Evolutionary conservation across 2,329 filamentous ascomycete species (phyloP), one percentile per base, ranked within the genome.

Genomic region (Dendrostoma leiphaemia): DNA sequence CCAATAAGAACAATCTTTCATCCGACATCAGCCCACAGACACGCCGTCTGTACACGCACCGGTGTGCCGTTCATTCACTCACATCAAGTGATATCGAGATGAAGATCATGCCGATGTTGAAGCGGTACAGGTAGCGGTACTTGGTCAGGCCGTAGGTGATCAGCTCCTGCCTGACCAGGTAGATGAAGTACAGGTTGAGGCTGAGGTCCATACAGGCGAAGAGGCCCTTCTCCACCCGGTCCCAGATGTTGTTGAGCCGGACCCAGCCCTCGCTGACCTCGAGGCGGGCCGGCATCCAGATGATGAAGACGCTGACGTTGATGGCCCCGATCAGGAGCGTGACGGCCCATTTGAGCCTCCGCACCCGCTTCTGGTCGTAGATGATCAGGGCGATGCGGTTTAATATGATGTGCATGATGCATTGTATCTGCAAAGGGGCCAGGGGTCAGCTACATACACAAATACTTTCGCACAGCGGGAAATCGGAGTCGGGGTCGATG

Each of bases 221-320:
- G 7, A 80, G 63, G 15, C 67, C 67, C 60, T 80, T 80, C 47
- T 78, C 76, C 35, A 70, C 64, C 8, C 77, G 74, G 56, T 80
- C 78, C 78, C 77, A 81, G 41, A 77, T 62, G 0, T 69, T 59
- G 61, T 80, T 80, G 62, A 77, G 63, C 4, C 61, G 46, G 38
- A 76, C 67, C 35, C 66, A 78, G 9, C 53, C 63, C 3, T 66
- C 28, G 32, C 63, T 71, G 44, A 74, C 64, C 49, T 74, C 68
- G n/a, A 77, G 66, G 7, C 74, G 71, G 2, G 76, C 71, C 0
- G 78, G 78, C 26, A 80, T 73, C 78, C 78, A 80, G 44, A 79
- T 76, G 54, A 67, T 69, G 54, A 75, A 78, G 19, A 80, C 76
- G 29, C 71, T 73, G 53, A 80, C 69, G 56, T 79, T 80, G 62